These are phyloP conservation scores for Rhododendron griersonianum DNA, from an alignment of 148 eudicot species.

Conservation along the genomic window DNA sequence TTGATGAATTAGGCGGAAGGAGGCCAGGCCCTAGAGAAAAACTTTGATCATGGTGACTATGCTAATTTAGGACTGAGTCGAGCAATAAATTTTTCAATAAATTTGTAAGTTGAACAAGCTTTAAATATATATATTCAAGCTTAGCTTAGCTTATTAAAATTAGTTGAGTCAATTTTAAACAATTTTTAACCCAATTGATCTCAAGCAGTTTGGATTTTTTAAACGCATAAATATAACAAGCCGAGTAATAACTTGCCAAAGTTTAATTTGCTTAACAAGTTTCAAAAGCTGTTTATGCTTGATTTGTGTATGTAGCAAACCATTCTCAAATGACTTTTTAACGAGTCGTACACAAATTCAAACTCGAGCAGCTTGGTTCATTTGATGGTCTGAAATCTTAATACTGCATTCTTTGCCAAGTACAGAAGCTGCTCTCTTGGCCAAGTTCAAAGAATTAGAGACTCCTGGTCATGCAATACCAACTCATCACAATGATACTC, in stretches of 20 bases:
- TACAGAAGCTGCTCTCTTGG: not conserved
- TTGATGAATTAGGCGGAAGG: not conserved
- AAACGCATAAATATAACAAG: not conserved
- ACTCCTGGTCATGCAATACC: not conserved
- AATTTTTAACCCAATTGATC: not conserved
- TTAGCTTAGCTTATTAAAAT: too few relatives aligned
- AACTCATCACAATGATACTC: not conserved
- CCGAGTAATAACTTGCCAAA: not conserved
- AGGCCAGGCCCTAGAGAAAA: not conserved
- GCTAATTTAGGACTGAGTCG: not conserved
- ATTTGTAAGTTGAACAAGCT: too few relatives aligned
- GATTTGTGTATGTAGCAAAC: not conserved
- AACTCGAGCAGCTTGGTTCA: not conserved
- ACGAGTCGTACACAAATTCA: not conserved
- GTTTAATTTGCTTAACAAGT: not conserved
- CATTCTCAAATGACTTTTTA: not conserved
- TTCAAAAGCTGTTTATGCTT: not conserved
- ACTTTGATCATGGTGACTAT: not conserved
- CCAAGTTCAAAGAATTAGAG: not conserved
- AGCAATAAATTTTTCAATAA: too few relatives aligned
- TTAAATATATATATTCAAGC: not conserved
- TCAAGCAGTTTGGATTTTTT: not conserved
- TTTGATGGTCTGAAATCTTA: not conserved
- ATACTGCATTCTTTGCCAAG: not conserved
- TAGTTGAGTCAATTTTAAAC: not conserved